Evolutionary conservation across 805 yeast genomes (phyloP).

Genomic region (Candida wancherniae): DNA sequence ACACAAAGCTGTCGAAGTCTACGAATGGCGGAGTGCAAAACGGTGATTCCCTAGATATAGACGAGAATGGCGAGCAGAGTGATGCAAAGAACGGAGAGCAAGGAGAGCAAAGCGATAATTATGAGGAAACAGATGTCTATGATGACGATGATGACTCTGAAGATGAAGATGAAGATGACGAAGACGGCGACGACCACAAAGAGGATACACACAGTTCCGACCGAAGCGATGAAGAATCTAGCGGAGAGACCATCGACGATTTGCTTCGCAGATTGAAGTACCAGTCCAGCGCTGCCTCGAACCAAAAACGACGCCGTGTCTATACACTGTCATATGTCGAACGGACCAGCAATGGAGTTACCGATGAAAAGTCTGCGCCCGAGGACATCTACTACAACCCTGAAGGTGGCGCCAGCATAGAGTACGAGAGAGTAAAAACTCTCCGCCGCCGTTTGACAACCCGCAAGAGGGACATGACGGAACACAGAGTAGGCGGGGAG

Average conservation of each 20-base stretch:
- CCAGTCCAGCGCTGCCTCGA: conserved; percentile 3
- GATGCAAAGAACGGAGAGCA: conserved; percentile 14
- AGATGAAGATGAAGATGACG: conserved; percentile 10
- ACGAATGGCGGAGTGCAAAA: not conserved
- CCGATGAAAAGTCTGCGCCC: conserved; percentile 4
- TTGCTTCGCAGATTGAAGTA: conserved; percentile 14
- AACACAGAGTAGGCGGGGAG: conserved; percentile 1
- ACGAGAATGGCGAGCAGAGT: conserved; percentile 5
- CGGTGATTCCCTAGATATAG: conserved; percentile 4
- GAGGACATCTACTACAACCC: no score
- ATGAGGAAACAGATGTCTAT: conserved; percentile 8
- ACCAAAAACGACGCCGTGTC: no score
- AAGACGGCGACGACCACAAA: conserved; percentile 16
- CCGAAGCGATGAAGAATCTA: conserved; percentile 9
- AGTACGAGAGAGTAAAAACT: conserved; percentile 36
- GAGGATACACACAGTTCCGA: conserved; percentile 13
- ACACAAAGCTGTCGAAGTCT: conserved; percentile 1
- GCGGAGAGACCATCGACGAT: conserved; percentile 15
- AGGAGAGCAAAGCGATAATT: conserved; percentile 12
- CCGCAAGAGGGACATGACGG: conserved; percentile 25
- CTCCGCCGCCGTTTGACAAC: conserved; percentile 36
- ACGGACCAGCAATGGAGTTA: conserved; percentile 4
- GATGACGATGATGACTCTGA: conserved; percentile 8
- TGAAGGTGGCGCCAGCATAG: no score
- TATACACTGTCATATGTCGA: no score